Percentiles rank a stretch among this genome's conserved stretches.
Conservation (phyloP, 768 basidiomycete genomes). For the Rhodotorula kratochvilovae region DNA sequence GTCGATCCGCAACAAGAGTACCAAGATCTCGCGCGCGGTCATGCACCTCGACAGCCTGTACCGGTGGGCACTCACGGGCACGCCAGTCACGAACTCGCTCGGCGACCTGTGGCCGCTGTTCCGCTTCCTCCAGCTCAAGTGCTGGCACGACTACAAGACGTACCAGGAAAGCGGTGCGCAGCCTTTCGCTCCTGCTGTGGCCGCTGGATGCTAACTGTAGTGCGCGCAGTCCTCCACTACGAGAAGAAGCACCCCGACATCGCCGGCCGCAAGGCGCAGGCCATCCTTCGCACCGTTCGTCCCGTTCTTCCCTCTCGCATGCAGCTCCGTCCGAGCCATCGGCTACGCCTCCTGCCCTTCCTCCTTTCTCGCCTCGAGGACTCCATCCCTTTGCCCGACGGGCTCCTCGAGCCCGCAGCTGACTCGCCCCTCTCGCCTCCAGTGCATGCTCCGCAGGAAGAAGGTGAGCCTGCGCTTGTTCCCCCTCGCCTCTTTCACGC, state of each 20-base stretch:
- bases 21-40: conserved; percentile 56
- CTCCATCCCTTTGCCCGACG: too few relatives aligned
- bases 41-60: conserved; percentile 56
- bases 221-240: background rate
- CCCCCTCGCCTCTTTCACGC: background rate
- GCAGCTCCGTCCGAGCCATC: too few relatives aligned
- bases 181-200: background rate
- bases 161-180: conserved; percentile 55
- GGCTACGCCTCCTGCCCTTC: too few relatives aligned
- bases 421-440: background rate
- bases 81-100: conserved; percentile 70
- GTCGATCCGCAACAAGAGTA: conserved; percentile 46
- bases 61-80: conserved; percentile 70
- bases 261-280: conserved; percentile 65
- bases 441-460: conserved; percentile 64
- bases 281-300: conserved; percentile 56
- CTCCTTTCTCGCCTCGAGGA: too few relatives aligned
- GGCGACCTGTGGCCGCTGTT: conserved; percentile 74
- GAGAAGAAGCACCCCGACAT: conserved; percentile 60
- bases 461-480: conserved; percentile 55
- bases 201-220: background rate
- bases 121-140: conserved; percentile 60
- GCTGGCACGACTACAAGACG: conserved; percentile 60
- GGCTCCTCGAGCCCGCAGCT: background rate
- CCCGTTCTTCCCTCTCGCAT: too few relatives aligned